Base-by-base conservation (phyloP, 1,284 basidiomycete genomes). In the Boletus sp. region DNA sequence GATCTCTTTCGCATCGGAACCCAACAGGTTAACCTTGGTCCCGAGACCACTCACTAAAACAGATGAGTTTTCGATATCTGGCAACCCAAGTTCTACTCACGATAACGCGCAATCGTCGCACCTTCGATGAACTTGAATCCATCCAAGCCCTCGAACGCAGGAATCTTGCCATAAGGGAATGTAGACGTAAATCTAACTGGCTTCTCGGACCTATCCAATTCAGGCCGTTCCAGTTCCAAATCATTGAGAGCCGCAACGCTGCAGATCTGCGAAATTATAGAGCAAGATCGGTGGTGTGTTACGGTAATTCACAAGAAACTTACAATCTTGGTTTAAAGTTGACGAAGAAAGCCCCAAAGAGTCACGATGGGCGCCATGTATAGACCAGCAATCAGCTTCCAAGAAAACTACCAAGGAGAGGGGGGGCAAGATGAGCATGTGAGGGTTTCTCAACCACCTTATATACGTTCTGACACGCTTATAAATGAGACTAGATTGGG, bases 101-200 rank as follows among this genome's bases (percentile, higher is more conserved):
- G 61, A 66, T 80, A 80, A 56, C 71, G 72, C 17, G 78, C 74
- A 57, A 83, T 81, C 54, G 80, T 72, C 44, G 67, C 62, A 41
- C 68, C 68, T 70, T 84, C 80, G 52, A 67, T 66, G 48, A 84
- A 63, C 54, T 60, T 61, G 64, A 74, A 71, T 51, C 78, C 78
- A 53, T 80, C 76, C 36, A 66, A 53, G 46, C 61, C 67, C 65
- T 77, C 73, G 54, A 82, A 76, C 32, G 69, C 70, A 26, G 81
- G 81, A 51, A 79, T 63, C 68, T 73, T 72, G 38, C 69, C 75
- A 50, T 68, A 56, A 25, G 71, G 67, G 64, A 73, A 76, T 59
- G 75, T 74, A 49, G 65, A 54, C 44, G 70, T 57, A 64, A 71
- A 75, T 51, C 69, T 73, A 4, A 58, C 57, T 17, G 64, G 59